Evolutionary conservation across 2,329 filamentous ascomycete species (phyloP), one percentile per base, ranked within the genome.

Genomic region (Penicillium sp.): DNA sequence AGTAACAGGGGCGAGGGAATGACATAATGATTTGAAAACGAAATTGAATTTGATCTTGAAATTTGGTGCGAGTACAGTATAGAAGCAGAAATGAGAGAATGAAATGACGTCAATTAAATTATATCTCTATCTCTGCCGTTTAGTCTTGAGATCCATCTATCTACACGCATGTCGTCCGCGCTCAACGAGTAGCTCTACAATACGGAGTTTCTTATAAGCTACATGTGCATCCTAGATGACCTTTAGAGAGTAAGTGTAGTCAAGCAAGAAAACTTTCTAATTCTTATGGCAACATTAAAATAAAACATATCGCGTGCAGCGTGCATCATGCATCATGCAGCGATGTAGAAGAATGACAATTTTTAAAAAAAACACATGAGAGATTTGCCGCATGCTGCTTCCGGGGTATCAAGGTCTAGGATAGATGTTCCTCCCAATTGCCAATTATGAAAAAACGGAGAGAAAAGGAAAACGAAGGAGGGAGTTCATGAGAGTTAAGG

Each of bases 1-100:
- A 57, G 55, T 61, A 55, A 59, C 59, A 54, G 61, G 58, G 61
- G 63, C 61, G 52, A 54, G 62, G 56, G 62, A 47, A 59, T 59
- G 57, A 54, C 59, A 47, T 60, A 52, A 35, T 35, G 30, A 35
- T 14, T 35, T 35, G 30, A 35, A 35, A 35, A 35, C 14, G 30
- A 35, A 5, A n/a, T n/a, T n/a, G n/a, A n/a, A n/a, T n/a, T 16
- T 35, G 8, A 16, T 35, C 16, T 35, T 35, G 30, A n/a, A n/a
- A n/a, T n/a, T n/a, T n/a, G 30, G 14, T 35, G 30, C 8, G 14
- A 16, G 12, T 35, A 35, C 12, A 35, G 11, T 16, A 9, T 14
- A 42, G n/a, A 20, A 20, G 8, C 6, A 5, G 8, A 20, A 42
- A 42, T 16, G 30, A 16, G 30, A 16, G 11, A 3, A 35, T 35